Conservation (phyloP, 352 stramenopile species). For the Blastocystis hominis region DNA sequence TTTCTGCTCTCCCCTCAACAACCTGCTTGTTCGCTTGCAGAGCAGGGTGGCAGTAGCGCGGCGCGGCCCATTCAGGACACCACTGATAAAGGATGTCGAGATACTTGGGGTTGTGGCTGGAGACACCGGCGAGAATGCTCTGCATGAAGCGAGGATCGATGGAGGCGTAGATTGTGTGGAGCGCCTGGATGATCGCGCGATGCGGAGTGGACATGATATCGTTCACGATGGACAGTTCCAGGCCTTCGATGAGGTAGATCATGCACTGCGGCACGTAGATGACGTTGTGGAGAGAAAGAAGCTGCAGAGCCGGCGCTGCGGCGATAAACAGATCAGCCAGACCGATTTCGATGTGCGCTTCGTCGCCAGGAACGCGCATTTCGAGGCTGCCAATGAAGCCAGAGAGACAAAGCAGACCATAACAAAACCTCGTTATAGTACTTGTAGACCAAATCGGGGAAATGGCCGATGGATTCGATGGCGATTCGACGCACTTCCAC, state of each 20-base stretch:
- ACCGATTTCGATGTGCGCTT: constrained; percentile 39
- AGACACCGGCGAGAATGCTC: neutral
- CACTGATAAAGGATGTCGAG: neutral
- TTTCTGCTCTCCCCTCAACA: neutral
- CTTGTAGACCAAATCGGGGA: constrained; percentile 33
- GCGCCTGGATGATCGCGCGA: neutral
- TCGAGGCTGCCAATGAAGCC: neutral
- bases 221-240: neutral
- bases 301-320: neutral
- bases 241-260: constrained; percentile 50
- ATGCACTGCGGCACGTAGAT: constrained; percentile 3
- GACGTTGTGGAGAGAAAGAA: neutral
- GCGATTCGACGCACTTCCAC: neutral
- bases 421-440: constrained; percentile 42
- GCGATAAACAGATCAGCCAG: constrained; percentile 33
- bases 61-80: constrained; percentile 11
- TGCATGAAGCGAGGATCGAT: neutral
- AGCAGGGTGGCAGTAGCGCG: neutral
- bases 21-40: neutral
- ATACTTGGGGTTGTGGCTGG: neutral
- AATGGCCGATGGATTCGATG: neutral
- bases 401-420: neutral
- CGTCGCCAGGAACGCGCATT: constrained; percentile 3
- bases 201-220: neutral
- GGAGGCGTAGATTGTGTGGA: neutral